Percentiles rank a stretch among this genome's conserved stretches.
Evolutionary conservation across 805 yeast species (phyloP).

Genomic region (Candida dajiaensis): DNA sequence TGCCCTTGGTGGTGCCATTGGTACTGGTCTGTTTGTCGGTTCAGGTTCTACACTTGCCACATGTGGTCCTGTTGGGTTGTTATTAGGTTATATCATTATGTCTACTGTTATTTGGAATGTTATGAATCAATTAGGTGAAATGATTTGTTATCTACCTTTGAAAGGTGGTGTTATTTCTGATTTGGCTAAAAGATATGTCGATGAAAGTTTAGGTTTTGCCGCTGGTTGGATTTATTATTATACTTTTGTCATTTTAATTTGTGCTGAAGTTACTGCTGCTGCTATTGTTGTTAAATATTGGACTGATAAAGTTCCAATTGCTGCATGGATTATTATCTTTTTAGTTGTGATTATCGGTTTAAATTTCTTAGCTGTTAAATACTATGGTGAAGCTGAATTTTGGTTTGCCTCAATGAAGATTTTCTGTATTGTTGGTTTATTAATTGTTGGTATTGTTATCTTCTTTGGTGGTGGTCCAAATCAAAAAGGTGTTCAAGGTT

Average conservation of each 20-base stretch:
- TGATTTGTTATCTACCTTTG: conserved; percentile 56
- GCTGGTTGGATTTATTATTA: conserved; percentile 26
- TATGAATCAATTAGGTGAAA: conserved; percentile 61
- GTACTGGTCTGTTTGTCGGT: conserved; percentile 80
- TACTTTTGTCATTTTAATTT: conserved; percentile 20
- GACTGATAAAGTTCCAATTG: conserved; percentile 55
- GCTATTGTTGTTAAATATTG: conserved; percentile 47
- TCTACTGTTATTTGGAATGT: conserved; percentile 60
- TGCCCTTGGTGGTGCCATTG: conserved; percentile 80
- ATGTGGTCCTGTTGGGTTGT: conserved; percentile 70
- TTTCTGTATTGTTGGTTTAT: conserved; percentile 56
- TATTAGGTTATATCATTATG: conserved; percentile 57
- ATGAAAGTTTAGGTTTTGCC: conserved; percentile 24
- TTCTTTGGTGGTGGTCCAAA: conserved; percentile 65
- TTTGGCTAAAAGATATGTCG: conserved; percentile 48
- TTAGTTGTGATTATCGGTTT: conserved; percentile 37
- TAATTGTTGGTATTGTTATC: conserved; percentile 48
- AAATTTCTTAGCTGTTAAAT: conserved; percentile 53
- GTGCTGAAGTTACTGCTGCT: conserved; percentile 51
- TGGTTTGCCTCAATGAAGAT: conserved; percentile 61
- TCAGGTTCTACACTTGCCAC: conserved; percentile 54
- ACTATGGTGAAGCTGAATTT: conserved; percentile 55
- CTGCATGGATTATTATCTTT: conserved; percentile 57
- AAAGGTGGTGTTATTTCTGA: conserved; percentile 62
- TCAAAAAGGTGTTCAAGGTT: conserved; percentile 48